Conservation (phyloP, 306 rosid genomes). For the Dalbergia cultrata region DNA sequence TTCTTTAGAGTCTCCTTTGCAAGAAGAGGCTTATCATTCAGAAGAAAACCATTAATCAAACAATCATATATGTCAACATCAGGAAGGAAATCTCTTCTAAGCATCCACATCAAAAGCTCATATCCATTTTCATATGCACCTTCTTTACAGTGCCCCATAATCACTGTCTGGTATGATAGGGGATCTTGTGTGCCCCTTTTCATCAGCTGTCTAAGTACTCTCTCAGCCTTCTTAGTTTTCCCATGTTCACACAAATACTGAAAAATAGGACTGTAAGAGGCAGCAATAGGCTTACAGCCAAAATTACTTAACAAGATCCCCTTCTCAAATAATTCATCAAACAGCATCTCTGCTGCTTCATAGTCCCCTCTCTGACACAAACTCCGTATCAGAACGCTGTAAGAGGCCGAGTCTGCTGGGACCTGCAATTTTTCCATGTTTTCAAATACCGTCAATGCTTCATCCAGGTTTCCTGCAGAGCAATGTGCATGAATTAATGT, state of each 20-base stretch:
- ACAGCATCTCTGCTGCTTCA: slow-evolving; percentile 68
- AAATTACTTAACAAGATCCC: slow-evolving; percentile 58
- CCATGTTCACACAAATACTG: slow-evolving; percentile 73
- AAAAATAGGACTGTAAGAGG: slow-evolving; percentile 74
- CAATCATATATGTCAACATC: slow-evolving; percentile 65
- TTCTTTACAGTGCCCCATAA: slow-evolving; percentile 89
- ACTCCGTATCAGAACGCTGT: slow-evolving; percentile 71
- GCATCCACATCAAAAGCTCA: slow-evolving; percentile 74
- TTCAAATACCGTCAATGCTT: slow-evolving; percentile 71
- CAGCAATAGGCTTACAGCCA: slow-evolving; percentile 85
- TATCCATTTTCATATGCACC: slow-evolving; percentile 71
- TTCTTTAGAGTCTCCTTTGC: slow-evolving; percentile 76
- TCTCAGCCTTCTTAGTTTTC: slow-evolving; percentile 78
- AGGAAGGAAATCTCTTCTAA: slow-evolving; percentile 81
- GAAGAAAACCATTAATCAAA: slow-evolving; percentile 74
- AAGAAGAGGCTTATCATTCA: slow-evolving; percentile 71
- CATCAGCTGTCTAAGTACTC: slow-evolving; percentile 82
- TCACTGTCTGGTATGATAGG: slow-evolving; percentile 66
- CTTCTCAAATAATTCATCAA: slow-evolving; percentile 69
- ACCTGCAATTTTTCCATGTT: slow-evolving; percentile 68
- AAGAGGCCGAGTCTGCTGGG: slow-evolving; percentile 79
- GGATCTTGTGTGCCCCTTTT: slow-evolving; percentile 90
- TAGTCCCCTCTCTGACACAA: slow-evolving; percentile 69
- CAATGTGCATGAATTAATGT: slow-evolving; percentile 73
- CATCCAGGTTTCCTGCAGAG: slow-evolving; percentile 65